phyloP scores from a whole-genome alignment of 2,329 filamentous ascomycete species.

The Fonsecaea pedrosoi region DNA sequence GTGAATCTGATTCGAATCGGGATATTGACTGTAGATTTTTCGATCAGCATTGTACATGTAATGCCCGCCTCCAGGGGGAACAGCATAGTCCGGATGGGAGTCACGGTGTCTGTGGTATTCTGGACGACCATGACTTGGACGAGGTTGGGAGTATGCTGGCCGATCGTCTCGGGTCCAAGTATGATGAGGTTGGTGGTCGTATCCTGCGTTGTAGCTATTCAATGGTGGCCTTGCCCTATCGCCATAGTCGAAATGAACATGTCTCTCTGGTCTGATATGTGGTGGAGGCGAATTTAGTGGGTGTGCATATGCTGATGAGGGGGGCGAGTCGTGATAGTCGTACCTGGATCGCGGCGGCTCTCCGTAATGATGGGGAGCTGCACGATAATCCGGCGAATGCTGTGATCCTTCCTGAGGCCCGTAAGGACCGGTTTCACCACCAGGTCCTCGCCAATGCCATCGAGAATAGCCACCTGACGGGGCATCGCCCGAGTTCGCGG shows the following conservation, averaged over 20 bases:
- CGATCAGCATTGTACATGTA: constrained; percentile 23
- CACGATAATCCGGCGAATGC: constrained; percentile 12
- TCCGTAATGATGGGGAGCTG: background rate
- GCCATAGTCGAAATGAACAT: constrained; percentile 36
- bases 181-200: constrained; percentile 17
- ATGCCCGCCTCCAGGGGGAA: constrained; percentile 5
- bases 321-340: constrained; percentile 14
- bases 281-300: constrained; percentile 3
- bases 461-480: constrained; percentile 19
- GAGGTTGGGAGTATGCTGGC: constrained; percentile 3
- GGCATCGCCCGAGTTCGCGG: constrained; percentile 15
- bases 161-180: constrained; percentile 16
- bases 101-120: constrained; percentile 8
- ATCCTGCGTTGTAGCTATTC: background rate
- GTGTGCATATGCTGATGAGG: constrained; percentile 10
- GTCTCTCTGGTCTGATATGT: constrained; percentile 18
- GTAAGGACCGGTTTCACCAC: constrained; percentile 18
- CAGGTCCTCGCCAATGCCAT: constrained; percentile 17
- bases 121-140: constrained; percentile 8
- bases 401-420: constrained; percentile 20
- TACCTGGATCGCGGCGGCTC: constrained; percentile 2
- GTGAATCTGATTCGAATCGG: constrained; percentile 12
- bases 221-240: constrained; percentile 9
- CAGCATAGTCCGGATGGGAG: constrained; percentile 26
- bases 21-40: constrained; percentile 21